These are phyloP conservation scores for Umbelopsis isabellina DNA, from an alignment of 192 early-diverging fungal species.

Conservation along the genomic window DNA sequence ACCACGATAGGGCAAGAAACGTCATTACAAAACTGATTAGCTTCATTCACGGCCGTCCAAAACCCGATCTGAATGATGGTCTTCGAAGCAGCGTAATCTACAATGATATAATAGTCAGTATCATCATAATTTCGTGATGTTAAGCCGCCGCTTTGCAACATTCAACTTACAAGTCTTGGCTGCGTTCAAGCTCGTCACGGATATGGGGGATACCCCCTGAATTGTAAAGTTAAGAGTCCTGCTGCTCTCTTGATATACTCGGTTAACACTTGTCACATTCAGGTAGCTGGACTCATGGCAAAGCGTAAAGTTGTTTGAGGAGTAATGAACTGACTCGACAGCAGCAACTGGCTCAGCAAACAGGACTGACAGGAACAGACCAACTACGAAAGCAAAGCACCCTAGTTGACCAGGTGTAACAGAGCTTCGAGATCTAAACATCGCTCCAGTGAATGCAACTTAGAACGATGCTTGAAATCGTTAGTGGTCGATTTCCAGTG, in stretches of 20 bases:
- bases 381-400: neutral
- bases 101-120: neutral
- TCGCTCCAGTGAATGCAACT: constrained; percentile 2
- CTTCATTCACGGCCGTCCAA: constrained; percentile 20
- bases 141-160: neutral
- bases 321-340: neutral
- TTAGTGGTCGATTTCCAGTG: too few relatives aligned
- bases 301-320: constrained; percentile 8
- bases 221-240: neutral
- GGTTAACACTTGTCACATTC: constrained; percentile 12
- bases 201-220: neutral
- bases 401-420: neutral
- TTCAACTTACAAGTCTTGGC: constrained; percentile 7
- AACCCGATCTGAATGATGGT: constrained; percentile 8
- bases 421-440: neutral
- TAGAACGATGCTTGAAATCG: constrained; percentile 16
- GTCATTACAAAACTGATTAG: constrained; percentile 12
- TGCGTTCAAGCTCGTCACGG: constrained; percentile 3
- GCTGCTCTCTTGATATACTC: constrained; percentile 2
- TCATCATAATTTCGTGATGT: neutral
- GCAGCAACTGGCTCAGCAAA: neutral
- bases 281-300: constrained; percentile 7
- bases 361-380: neutral
- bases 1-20: neutral
- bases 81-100: constrained; percentile 19